These are phyloP conservation scores for Phoma sp. DNA, from an alignment of 2,329 filamentous ascomycete species.

Conservation along the genomic window DNA sequence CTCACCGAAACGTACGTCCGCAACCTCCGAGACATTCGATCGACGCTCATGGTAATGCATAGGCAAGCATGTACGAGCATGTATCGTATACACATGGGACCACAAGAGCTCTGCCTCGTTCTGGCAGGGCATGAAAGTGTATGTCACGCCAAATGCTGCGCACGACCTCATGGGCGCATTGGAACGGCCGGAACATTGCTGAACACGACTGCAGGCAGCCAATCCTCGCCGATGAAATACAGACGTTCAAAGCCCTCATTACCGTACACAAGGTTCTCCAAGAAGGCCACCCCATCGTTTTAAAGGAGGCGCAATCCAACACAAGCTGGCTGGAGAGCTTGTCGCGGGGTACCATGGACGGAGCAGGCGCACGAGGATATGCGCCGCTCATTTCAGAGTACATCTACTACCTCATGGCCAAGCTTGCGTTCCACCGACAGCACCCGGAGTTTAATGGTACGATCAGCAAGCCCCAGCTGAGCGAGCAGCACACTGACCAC, in stretches of 20 bases:
- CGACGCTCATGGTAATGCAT: constrained; percentile 41
- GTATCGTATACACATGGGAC: constrained; percentile 99
- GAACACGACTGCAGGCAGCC: constrained; percentile 72
- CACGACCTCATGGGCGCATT: not conserved
- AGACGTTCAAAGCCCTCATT: constrained; percentile 98
- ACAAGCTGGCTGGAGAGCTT: constrained; percentile 91
- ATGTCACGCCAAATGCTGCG: constrained; percentile 47
- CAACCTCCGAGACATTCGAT: constrained; percentile 9
- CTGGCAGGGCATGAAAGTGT: constrained; percentile 99
- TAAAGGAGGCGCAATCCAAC: constrained; percentile 89
- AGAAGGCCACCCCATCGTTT: constrained; percentile 87
- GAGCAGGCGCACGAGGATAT: constrained; percentile 87
- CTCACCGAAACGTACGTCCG: constrained; percentile 67
- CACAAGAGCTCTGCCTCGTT: constrained; percentile 95
- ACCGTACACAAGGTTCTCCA: constrained; percentile 97
- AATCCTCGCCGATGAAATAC: constrained; percentile 96
- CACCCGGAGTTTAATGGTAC: constrained; percentile 96
- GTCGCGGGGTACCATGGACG: constrained; percentile 76
- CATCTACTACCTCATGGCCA: constrained; percentile 91
- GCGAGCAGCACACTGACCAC: constrained; percentile 23
- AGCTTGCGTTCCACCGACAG: constrained; percentile 94
- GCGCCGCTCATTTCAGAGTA: constrained; percentile 94
- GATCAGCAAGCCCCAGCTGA: constrained; percentile 12
- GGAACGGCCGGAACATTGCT: constrained; percentile 13
- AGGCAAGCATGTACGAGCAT: constrained; percentile 95